Evolutionary conservation across 371 early-diverging fungal genomes (phyloP).

Genomic region (Mucor racemosus): DNA sequence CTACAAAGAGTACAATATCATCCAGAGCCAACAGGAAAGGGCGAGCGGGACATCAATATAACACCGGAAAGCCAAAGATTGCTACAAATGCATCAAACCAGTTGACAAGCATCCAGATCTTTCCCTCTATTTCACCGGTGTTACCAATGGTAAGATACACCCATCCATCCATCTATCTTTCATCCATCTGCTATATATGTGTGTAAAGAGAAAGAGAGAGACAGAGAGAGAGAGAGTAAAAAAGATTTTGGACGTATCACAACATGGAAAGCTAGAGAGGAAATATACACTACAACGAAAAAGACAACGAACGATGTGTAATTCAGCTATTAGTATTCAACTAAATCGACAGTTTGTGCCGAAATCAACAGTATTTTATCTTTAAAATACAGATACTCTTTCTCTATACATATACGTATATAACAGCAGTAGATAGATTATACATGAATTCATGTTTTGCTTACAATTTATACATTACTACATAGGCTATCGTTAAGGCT

Average conservation of each 20-base stretch:
- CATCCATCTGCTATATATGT: constrained; percentile 1
- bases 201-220: neutral
- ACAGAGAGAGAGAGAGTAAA: too few relatives aligned
- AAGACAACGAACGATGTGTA: neutral
- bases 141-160: constrained; percentile 28
- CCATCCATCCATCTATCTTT: constrained; percentile 19
- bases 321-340: neutral
- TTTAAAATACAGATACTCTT: neutral
- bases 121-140: constrained; percentile 23
- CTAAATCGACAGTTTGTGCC: neutral
- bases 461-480: neutral
- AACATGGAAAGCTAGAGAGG: neutral
- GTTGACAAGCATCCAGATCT: constrained; percentile 8
- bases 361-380: neutral
- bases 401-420: neutral
- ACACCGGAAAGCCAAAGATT: neutral
- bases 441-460: neutral
- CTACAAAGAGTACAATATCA: too few relatives aligned
- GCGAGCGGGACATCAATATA: neutral
- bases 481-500: constrained; percentile 83
- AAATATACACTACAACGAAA: neutral
- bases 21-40: too few relatives aligned
- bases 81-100: constrained; percentile 15
- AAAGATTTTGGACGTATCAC: neutral
- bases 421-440: neutral